Evolutionary conservation across 495 filamentous ascomycete genomes (phyloP), one percentile per base, ranked within the genome.

Genomic region (Daldinia childiae): DNA sequence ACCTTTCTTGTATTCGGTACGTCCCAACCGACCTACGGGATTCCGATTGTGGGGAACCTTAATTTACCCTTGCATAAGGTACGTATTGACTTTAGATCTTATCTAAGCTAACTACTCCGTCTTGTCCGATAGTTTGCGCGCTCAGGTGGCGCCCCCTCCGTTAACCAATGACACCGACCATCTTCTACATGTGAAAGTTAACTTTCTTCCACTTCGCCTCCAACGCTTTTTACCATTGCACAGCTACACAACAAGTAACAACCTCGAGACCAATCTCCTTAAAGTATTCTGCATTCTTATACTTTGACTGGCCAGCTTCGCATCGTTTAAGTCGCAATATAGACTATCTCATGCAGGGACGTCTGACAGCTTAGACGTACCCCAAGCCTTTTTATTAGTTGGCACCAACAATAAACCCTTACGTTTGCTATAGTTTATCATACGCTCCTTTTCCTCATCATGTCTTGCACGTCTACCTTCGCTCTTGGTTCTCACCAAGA

Each of bases 401-500:
- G 70, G 65, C 70, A 64, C 60, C 64, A 62, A 61, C 64, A 43
- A 68, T 50, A 51, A 65, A 32, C 56, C 21, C 27, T 39, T 41
- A 29, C 36, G 45, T 36, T 56, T 48, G 43, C 21, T 68, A 51
- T 43, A 43, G 38, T 30, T 27, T 26, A 62, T 8, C 58, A 26
- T 59, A 50, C 34, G 9, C 51, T 32, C 19, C 27, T 27, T 50
- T 32, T 58, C 41, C 67, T 64, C 71, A 66, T 62, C 68, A 78
- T 78, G 76, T 71, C 74, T 60, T 77, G 72, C 60, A 57, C 79
- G 21, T 75, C 80, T 32, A 76, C 80, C 4, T 82, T 81, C 43
- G 70, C 76, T 27, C 78, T 83, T 62, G 66, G 66, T 59, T 62
- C 79, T 45, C 75, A 72, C 59, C 79, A 83, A 43, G 80, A 82